A percentile compares a stretch with the other conserved stretches of the same genome.
These are phyloP conservation scores for Aspergillus sp. DNA, from an alignment of 2,329 filamentous ascomycete species.

Conservation along the genomic window DNA sequence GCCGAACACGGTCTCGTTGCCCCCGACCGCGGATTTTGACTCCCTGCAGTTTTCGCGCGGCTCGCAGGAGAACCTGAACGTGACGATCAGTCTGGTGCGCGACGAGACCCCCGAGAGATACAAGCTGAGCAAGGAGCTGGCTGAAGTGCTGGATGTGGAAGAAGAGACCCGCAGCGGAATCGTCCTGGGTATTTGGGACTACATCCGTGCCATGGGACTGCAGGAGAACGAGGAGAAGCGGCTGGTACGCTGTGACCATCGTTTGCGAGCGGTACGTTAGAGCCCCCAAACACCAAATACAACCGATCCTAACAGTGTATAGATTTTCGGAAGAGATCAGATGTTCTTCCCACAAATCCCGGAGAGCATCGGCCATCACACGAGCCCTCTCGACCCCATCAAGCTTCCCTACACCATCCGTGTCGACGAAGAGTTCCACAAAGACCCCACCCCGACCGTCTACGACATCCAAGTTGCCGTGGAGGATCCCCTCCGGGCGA, in stretches of 20 bases:
- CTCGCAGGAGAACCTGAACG: conserved; percentile 88
- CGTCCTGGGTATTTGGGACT: conserved; percentile 92
- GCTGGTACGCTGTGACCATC: conserved; percentile 84
- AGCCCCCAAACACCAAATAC: not conserved
- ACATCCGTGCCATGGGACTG: conserved; percentile 78
- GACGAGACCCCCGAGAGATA: conserved; percentile 87
- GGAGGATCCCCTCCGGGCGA: conserved; percentile 74
- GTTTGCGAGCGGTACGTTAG: conserved; percentile 67
- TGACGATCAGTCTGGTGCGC: conserved; percentile 80
- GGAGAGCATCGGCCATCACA: conserved; percentile 74
- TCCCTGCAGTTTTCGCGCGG: conserved; percentile 87
- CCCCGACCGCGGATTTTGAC: conserved; percentile 77
- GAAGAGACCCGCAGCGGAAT: conserved; percentile 87
- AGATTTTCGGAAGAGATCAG: conserved; percentile 73
- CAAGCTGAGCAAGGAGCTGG: conserved; percentile 72
- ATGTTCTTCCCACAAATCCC: conserved; percentile 85
- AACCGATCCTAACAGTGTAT: conserved; percentile 11
- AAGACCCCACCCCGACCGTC: conserved; percentile 72
- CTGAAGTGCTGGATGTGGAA: conserved; percentile 79
- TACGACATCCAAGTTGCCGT: conserved; percentile 86
- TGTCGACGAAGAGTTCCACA: conserved; percentile 80
- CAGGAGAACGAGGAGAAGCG: conserved; percentile 96
- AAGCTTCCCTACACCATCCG: conserved; percentile 89
- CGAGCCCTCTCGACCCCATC: conserved; percentile 76
- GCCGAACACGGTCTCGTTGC: conserved; percentile 51